Evolutionary conservation across 176 grass and related monocot genomes (phyloP).

Genomic region (Rhynchospora breviuscula): DNA sequence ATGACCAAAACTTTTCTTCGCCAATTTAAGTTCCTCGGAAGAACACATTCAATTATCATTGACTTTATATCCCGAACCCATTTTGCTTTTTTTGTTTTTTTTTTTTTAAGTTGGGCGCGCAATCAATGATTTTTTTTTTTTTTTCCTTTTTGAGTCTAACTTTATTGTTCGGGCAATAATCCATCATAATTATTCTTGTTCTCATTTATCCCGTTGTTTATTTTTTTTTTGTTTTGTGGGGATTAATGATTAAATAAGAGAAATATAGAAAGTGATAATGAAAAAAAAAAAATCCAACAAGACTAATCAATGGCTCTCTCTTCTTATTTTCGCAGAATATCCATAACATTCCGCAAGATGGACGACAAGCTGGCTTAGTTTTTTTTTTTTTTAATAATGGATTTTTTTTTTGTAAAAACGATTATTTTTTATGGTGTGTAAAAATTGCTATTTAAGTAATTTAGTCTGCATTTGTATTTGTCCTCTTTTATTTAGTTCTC

Average conservation of each 20-base stretch:
- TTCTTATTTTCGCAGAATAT: slow-evolving; percentile 37
- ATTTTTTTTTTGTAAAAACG: too few relatives aligned
- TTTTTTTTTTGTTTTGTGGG: neutral
- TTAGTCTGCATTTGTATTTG: neutral
- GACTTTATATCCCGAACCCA: neutral
- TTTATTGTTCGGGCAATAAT: neutral
- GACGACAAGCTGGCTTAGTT: slow-evolving; percentile 31
- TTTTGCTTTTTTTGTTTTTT: neutral
- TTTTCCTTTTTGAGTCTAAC: neutral
- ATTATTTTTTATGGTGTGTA: too few relatives aligned
- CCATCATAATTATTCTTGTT: neutral
- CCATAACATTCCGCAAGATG: slow-evolving; percentile 71
- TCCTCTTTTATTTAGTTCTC: neutral
- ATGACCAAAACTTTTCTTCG: too few relatives aligned
- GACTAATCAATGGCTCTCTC: neutral
- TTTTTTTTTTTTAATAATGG: too few relatives aligned
- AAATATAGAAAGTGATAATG: neutral
- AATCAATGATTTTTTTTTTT: too few relatives aligned
- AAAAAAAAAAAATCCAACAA: neutral
- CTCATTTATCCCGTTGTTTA: neutral
- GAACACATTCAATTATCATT: neutral
- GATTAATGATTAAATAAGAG: too few relatives aligned
- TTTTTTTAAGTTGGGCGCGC: too few relatives aligned
- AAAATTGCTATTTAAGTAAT: neutral
- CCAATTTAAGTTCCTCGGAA: too few relatives aligned